phyloP scores from a whole-genome alignment of 441 rosid species.

The Geranium incanum region DNA sequence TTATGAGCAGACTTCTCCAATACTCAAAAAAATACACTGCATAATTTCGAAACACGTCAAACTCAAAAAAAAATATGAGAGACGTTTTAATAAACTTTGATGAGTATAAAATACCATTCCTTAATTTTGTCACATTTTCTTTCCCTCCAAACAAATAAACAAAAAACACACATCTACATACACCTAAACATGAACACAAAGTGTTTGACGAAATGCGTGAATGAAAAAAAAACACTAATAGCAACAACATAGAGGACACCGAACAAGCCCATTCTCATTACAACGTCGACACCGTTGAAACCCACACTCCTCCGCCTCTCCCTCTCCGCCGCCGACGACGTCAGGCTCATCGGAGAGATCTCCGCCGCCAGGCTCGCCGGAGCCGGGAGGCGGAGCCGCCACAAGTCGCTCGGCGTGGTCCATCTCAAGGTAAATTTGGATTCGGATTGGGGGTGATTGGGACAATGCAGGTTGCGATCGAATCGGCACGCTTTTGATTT shows the following conservation, averaged over 20 bases:
- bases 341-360: slow-evolving; percentile 69
- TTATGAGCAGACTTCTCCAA: too few species aligned
- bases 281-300: slow-evolving; percentile 82
- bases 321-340: slow-evolving; percentile 45
- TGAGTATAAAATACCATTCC: too few species aligned
- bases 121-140: too few species aligned
- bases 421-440: slow-evolving; percentile 59
- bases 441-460: background rate
- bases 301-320: slow-evolving; percentile 42
- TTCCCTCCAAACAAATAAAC: too few species aligned
- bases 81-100: too few species aligned
- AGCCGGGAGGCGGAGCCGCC: slow-evolving; percentile 53
- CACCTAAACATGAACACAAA: too few species aligned
- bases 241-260: slow-evolving; percentile 66
- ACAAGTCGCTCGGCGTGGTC: slow-evolving; percentile 74
- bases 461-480: background rate
- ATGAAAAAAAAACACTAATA: slow-evolving; percentile 22
- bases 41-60: too few species aligned
- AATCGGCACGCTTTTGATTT: background rate
- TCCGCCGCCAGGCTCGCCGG: slow-evolving; percentile 51
- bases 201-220: too few species aligned
- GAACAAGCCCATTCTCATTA: slow-evolving; percentile 82
- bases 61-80: too few species aligned
- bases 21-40: too few species aligned
- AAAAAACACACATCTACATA: too few species aligned